Evolutionary conservation across 108 stramenopile species (phyloP), one percentile per base, ranked within the genome.

Genomic region (Ochromonas danica): DNA sequence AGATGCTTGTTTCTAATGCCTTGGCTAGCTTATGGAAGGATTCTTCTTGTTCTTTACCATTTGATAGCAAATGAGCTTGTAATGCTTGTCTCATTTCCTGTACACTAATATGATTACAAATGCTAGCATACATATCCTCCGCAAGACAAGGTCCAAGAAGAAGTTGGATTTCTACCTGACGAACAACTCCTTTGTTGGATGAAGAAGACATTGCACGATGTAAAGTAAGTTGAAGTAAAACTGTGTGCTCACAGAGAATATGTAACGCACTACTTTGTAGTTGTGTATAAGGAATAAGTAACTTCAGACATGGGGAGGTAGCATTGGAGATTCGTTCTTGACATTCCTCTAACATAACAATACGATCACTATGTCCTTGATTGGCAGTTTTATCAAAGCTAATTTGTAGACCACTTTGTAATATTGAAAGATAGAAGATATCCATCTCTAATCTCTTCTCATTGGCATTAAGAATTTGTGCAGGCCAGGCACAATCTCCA

Each of bases 401-500:
- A 67, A 67, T 67, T 6, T 35, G 6, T 36, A 67, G 6, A 14
- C 63, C 63, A 35, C 25, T 25, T 36, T 67, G 63, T 28, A 33
- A 6, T 6, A 67, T 31, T 6, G 6, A 28, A 6, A 67, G 10
- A 36, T 67, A 25, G 31, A 6, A 67, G 31, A 28, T 10, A 10
- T 28, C 35, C 3, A 6, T 33, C 10, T 67, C 63, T 10, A 67
- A 35, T 36, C 33, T 25, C 3, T 67, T 67, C 31, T 67, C 25
- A 6, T 6, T 36, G 31, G 3, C 35, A 10, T 3, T 10, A 6
- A 67, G 31, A 67, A 67, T 35, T 10, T 33, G 17, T 36, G 63
- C 63, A 6, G 63, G 63, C 63, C 63, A 67, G 31, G 63, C 63
- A 67, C 63, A 67, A 33, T 67, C 63, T 25, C 3, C 31, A 28